A percentile compares a stretch with the other conserved stretches of the same genome.
Evolutionary conservation across 2,329 filamentous ascomycete species (phyloP).

Genomic region (Fusarium nurragi): DNA sequence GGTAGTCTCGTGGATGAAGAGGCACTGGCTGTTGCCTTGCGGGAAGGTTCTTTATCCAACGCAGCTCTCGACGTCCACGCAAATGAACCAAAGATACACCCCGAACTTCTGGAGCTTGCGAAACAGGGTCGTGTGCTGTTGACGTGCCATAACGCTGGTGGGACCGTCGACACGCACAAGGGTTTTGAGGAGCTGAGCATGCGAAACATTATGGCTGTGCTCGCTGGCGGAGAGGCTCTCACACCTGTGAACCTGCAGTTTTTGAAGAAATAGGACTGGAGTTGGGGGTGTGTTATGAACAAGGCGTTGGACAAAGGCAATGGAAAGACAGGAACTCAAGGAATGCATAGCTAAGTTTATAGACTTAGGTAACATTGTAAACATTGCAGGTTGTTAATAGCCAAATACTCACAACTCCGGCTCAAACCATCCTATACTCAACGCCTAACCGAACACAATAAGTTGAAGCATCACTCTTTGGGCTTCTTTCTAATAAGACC

Average conservation of each 20-base stretch:
- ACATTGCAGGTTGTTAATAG: neutral
- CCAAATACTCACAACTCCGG: constrained; percentile 34
- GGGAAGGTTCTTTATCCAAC: constrained; percentile 58
- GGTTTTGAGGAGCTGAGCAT: constrained; percentile 74
- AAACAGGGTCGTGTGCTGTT: constrained; percentile 61
- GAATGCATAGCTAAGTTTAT: neutral
- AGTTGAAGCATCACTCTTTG: constrained; percentile 49
- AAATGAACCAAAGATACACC: constrained; percentile 65
- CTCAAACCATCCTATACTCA: constrained; percentile 18
- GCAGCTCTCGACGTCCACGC: constrained; percentile 73
- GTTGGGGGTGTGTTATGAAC: no score
- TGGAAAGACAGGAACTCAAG: neutral
- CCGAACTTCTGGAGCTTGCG: constrained; percentile 54
- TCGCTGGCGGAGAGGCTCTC: constrained; percentile 60
- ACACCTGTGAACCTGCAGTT: constrained; percentile 72
- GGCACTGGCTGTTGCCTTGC: constrained; percentile 67
- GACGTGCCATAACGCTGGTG: constrained; percentile 74
- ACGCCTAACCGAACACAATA: constrained; percentile 4
- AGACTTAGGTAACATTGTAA: neutral
- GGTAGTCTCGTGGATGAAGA: constrained; percentile 73
- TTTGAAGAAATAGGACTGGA: constrained; percentile 49
- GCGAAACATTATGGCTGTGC: constrained; percentile 70
- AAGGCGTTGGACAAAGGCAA: constrained; percentile 9
- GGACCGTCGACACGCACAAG: constrained; percentile 71
- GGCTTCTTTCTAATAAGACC: constrained; percentile 67